phyloP scores from a whole-genome alignment of 2,329 filamentous ascomycete species.

The Moelleriella libera region DNA sequence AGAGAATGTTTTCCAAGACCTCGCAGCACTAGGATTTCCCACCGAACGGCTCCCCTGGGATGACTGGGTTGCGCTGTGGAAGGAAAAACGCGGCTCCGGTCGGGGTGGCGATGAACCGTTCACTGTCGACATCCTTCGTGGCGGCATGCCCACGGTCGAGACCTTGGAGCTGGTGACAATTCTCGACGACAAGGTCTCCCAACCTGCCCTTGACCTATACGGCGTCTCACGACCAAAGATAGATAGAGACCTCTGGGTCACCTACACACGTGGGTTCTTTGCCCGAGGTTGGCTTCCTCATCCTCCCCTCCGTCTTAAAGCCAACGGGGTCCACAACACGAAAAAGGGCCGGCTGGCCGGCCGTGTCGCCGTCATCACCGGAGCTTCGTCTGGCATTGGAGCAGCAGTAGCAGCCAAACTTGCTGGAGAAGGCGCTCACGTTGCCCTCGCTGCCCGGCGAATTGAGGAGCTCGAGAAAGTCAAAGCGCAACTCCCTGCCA shows the following conservation, averaged over 20 bases:
- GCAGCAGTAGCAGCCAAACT: conserved; percentile 58
- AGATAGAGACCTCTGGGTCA: conserved; percentile 56
- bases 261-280: conserved; percentile 68
- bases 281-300: conserved; percentile 61
- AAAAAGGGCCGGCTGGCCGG: conserved; percentile 48
- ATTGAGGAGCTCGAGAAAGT: conserved; percentile 53
- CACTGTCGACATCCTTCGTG: conserved; percentile 65
- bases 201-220: conserved; percentile 38
- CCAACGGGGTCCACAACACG: conserved; percentile 9
- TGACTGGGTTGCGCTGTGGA: conserved; percentile 63
- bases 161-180: conserved; percentile 59
- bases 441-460: conserved; percentile 60
- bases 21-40: conserved; percentile 54
- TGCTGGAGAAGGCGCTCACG: conserved; percentile 55
- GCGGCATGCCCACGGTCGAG: conserved; percentile 65
- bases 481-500: conserved; percentile 41
- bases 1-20: conserved; percentile 46
- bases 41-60: conserved; percentile 55
- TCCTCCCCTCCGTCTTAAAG: conserved; percentile 36
- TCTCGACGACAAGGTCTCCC: conserved; percentile 56
- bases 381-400: conserved; percentile 67
- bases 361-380: conserved; percentile 62
- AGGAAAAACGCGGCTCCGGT: conserved; percentile 48
- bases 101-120: conserved; percentile 59
- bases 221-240: conserved; percentile 52